Evolutionary conservation across 306 rosid genomes (phyloP).

Genomic region (Psophocarpus tetragonolobus): DNA sequence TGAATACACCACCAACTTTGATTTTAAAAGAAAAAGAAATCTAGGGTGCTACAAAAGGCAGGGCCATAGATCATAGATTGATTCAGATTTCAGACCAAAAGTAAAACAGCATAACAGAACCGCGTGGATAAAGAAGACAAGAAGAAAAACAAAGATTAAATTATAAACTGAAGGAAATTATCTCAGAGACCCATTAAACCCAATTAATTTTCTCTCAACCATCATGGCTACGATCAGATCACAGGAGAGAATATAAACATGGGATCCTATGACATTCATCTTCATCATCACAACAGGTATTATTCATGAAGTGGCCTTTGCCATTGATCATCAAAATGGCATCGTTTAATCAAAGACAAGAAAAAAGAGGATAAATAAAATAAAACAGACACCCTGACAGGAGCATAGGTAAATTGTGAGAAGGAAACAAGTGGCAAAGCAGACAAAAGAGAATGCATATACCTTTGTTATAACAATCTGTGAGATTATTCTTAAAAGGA

Average conservation of each 20-base stretch:
- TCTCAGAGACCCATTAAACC: background rate
- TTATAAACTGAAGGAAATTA: background rate
- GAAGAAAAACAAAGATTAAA: background rate
- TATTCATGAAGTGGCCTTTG: background rate
- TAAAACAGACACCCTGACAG: background rate
- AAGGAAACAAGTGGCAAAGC: background rate
- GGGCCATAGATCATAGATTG: background rate
- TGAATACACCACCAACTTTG: background rate
- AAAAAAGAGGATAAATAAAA: background rate
- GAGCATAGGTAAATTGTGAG: background rate
- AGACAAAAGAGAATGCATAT: slow-evolving; percentile 6
- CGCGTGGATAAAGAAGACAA: background rate
- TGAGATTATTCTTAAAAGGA: background rate
- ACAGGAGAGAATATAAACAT: background rate
- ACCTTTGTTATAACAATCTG: slow-evolving; percentile 35
- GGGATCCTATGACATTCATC: background rate
- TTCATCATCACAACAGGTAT: background rate
- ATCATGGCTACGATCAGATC: slow-evolving; percentile 18
- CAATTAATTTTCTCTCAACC: background rate
- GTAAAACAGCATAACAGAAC: background rate
- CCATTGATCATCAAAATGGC: background rate
- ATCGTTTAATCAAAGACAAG: background rate
- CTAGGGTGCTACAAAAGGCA: background rate
- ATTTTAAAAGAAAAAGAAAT: background rate
- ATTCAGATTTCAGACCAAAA: slow-evolving; percentile 24